Base-by-base conservation (phyloP, 2,329 filamentous ascomycete genomes). In the Trichoderma oligosporum region DNA sequence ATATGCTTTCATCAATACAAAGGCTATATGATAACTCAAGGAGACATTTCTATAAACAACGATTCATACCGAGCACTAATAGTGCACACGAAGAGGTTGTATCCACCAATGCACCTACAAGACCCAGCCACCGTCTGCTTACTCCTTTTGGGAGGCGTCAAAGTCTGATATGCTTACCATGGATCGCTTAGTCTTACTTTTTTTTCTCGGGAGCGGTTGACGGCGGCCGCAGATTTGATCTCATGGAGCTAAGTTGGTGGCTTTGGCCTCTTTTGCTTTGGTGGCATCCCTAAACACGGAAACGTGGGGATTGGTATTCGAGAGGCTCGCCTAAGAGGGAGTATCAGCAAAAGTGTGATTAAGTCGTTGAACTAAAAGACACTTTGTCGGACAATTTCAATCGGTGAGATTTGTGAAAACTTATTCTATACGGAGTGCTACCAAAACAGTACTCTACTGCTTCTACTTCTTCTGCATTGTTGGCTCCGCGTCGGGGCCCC, bases 121-220 rank as follows among this genome's bases (percentile, higher is more conserved):
- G 35, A 18, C 22, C 25, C 47, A 49, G 44, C 22, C 35, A 24
- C 42, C 42, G 42, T 22, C 52, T 55, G 41, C 52, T 55, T 45
- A 55, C 41, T 55, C 42, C 20, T 38, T 55, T 22, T 55, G 52
- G 41, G 52, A 55, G 52, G 52, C 52, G 52, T 55, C 52, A 46
- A 45, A 44, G 52, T 52, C 36, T 41, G 35, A 31, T 41, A 41
- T 52, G 48, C 48, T 52, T 52, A 52, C 48, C 48, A 33, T 31
- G 36, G 12, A n/a, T 46, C 41, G 41, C 52, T 55, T 55, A 55
- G 52, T 46, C 41, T 38, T 38, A 31, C 41, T 55, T 36, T 46
- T 41, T 46, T 55, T 36, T 46, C 51, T 46, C 52, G 52, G 52
- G 41, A 38, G 45, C 41, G 52, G 52, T 55, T 38, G 41, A 45